These are phyloP conservation scores for Phalaenopsis hybrid DNA, from an alignment of 116 monocot species.

Conservation along the genomic window DNA sequence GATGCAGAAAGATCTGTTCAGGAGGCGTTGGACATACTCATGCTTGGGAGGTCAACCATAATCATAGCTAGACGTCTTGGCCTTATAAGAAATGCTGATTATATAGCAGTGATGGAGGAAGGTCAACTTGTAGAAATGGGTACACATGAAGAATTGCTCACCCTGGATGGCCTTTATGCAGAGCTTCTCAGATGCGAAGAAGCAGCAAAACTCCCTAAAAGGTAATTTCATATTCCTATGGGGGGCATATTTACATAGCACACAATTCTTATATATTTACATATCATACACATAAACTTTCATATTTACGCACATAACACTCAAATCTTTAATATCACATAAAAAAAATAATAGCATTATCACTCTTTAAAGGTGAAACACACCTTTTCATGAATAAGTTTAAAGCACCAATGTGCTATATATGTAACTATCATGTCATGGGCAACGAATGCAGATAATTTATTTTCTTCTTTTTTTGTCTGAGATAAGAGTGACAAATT, in stretches of 20 bases:
- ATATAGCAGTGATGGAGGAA: conserved; percentile 99
- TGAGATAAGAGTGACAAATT: neutral
- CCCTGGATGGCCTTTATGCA: conserved; percentile 84
- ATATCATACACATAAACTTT: no score
- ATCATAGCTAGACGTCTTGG: conserved; percentile 95
- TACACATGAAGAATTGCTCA: conserved; percentile 90
- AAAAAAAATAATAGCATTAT: no score
- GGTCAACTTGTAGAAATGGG: conserved; percentile 99
- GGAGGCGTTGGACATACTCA: conserved; percentile 83
- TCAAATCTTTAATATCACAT: no score
- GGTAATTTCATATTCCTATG: conserved; percentile 22
- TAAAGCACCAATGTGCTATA: no score
- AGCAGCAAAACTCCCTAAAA: conserved; percentile 86
- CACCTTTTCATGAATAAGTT: no score
- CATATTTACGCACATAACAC: no score
- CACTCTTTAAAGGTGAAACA: no score
- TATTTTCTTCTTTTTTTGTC: neutral
- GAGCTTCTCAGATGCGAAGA: conserved; percentile 96
- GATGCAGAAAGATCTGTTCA: conserved; percentile 93
- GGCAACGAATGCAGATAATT: neutral
- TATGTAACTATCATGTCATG: neutral
- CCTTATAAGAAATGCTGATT: conserved; percentile 96
- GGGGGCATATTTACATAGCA: no score
- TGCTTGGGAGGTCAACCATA: conserved; percentile 96
- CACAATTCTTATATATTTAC: no score